Base-by-base conservation (phyloP, 2,329 filamentous ascomycete genomes). In the Colletotrichum sansevieriae region DNA sequence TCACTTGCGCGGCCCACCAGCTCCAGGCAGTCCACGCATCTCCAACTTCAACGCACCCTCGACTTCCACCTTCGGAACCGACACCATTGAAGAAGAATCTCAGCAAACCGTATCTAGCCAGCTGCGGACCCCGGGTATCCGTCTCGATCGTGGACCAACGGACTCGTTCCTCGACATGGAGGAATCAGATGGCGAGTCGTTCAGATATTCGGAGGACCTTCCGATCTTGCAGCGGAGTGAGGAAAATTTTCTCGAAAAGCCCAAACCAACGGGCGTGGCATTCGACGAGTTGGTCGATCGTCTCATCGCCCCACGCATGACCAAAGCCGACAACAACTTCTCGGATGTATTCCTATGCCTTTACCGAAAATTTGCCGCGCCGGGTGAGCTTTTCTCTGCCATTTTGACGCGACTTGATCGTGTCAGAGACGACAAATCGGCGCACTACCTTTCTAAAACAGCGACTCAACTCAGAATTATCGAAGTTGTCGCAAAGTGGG, bases 351-450 rank as follows among this genome's bases (percentile, higher is more conserved):
- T 98, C 75, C 84, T 98, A 35, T 97, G 95, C 72, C 84, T 98
- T 13, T 98, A 98, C 80, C 91, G 96, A 71, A 97, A 96, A 78
- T 98, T 99, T 77, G 92, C 94, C 4, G 89, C 95, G 2, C 96
- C 96, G 0, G 87, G 88, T 10, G 87, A 91, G 72, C 85, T 99
- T 4, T 89, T 98, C 60, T 87, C 90, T 46, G 90, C 93, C 8
- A 92, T 98, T 51, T 84, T 97, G 46, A 85, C 90, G 66, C 90
- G 92, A 44, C 89, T 97, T 69, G 92, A 97, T 72, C 85, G 83
- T 15, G 83, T 92, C 25, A 89, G 90, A 74, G 88, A 90, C 49
- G 90, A 92, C 69, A 90, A 87, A 72, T 84, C 85, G 10, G 85
- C 90, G 0, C 87, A 90, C 71, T 91, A 92, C 71, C 87, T 98